Evolutionary conservation across 225 moss, liverwort and hornwort genomes (phyloP), one percentile per base, ranked within the genome.

Genomic region (Straminergon stramineum): DNA sequence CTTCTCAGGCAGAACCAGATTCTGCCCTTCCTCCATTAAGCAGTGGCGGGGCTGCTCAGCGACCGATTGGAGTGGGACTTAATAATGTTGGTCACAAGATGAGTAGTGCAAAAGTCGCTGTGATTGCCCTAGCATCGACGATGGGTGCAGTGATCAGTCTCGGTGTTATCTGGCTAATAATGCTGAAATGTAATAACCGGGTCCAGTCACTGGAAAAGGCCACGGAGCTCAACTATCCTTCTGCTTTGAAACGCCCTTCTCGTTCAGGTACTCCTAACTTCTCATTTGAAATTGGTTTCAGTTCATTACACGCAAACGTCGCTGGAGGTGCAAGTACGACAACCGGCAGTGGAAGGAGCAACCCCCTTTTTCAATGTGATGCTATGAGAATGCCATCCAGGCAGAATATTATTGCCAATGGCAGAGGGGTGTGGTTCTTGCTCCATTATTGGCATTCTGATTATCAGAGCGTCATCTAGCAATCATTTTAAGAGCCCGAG

Each of bases 61-160:
- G 93, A 60, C 94, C 94, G 37, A 94, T 93, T 77, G 94, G 94
- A 85, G 94, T 94, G 79, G 87, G 87, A 53, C 69, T 93, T 20
- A 91, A 75, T 84, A 93, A 91, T 62, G 85, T 84, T 79, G 88
- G 90, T 78, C 93, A 90, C 75, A 92, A 84, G 83, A 90, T 93
- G 90, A 93, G 92, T 75, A 89, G 88, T 75, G 96, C 90, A 68
- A 93, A 91, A 86, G 89, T 97, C 81, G 94, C 96, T 83, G 93
- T 96, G 80, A 94, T 97, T 86, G 94, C 94, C 63, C 87, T 96
- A 74, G 91, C 95, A 73, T 96, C 97, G 53, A 89, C 90, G 58
- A 93, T 95, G 90, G 95, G 93, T 81, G 91, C 92, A 70, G 96
- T 94, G 74, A 90, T 94, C 79, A 87, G 93, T 90, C 92, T 97